Evolutionary conservation across 306 rosid genomes (phyloP).

Genomic region (Cicer yamashitae): DNA sequence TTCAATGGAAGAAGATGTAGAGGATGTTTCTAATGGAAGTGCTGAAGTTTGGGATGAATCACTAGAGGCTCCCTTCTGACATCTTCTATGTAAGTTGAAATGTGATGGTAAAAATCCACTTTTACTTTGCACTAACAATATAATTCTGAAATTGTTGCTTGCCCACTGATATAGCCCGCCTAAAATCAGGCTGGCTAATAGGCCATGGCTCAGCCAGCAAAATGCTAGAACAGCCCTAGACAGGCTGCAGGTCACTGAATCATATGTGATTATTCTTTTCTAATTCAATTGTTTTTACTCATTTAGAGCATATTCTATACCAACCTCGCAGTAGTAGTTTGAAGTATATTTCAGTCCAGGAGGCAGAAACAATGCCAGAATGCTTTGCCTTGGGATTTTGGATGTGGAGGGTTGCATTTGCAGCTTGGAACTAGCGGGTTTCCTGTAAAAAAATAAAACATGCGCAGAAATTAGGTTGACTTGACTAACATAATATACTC

Average conservation of each 20-base stretch:
- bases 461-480: not conserved
- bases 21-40: slow-evolving; percentile 98
- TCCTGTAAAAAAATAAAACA: not conserved
- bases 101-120: slow-evolving; percentile 25
- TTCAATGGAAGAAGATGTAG: slow-evolving; percentile 99
- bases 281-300: not conserved
- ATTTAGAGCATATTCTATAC: slow-evolving; percentile 5
- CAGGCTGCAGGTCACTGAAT: slow-evolving; percentile 7
- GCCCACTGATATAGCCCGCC: not conserved
- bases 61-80: slow-evolving; percentile 93
- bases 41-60: slow-evolving; percentile 99
- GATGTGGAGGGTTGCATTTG: slow-evolving; percentile 28
- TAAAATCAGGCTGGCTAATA: slow-evolving; percentile 27
- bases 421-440: not conserved
- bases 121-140: slow-evolving; percentile 24
- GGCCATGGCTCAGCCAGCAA: slow-evolving; percentile 19
- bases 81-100: slow-evolving; percentile 55
- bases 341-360: slow-evolving; percentile 15
- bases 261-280: slow-evolving; percentile 5
- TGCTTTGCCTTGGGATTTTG: slow-evolving; percentile 16
- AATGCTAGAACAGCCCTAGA: slow-evolving; percentile 8
- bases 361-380: slow-evolving; percentile 4
- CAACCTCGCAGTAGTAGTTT: slow-evolving; percentile 2
- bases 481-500: slow-evolving; percentile 4
- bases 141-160: slow-evolving; percentile 10